Percentiles rank a stretch among this genome's conserved stretches.
Conservation (phyloP, 108 stramenopile species). For the Cyclotella kingstonii region DNA sequence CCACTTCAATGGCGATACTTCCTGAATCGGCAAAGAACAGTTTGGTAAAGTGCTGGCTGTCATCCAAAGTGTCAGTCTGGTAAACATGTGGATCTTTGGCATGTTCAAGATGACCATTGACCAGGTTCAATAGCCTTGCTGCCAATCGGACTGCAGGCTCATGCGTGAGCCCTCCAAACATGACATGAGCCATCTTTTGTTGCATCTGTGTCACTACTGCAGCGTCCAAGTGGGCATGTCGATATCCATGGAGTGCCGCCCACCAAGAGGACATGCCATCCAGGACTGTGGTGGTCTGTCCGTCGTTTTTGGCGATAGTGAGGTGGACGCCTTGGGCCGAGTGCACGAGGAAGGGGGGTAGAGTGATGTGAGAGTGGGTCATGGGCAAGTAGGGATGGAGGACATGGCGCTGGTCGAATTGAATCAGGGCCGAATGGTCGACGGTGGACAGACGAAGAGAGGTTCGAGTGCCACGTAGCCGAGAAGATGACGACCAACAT, state of each 20-base stretch:
- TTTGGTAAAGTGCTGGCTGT: conserved; percentile 51
- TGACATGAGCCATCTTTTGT: conserved; percentile 74
- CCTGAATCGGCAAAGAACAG: conserved; percentile 83
- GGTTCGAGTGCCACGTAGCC: neutral
- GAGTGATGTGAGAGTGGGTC: conserved; percentile 56
- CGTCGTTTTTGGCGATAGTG: conserved; percentile 58
- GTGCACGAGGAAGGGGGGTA: conserved; percentile 61
- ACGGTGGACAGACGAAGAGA: conserved; percentile 10
- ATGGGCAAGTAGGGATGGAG: conserved; percentile 88
- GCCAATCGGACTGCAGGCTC: conserved; percentile 66
- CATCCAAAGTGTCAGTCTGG: conserved; percentile 3
- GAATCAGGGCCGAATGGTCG: conserved; percentile 17
- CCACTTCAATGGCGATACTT: conserved; percentile 77
- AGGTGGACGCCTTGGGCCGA: conserved; percentile 62
- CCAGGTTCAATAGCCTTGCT: conserved; percentile 39
- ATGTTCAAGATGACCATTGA: conserved; percentile 17
- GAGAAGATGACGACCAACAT: too few species aligned
- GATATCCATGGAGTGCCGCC: conserved; percentile 85
- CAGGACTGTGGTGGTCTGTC: conserved; percentile 52
- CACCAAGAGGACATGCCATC: conserved; percentile 92
- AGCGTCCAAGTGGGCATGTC: conserved; percentile 61
- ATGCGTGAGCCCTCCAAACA: conserved; percentile 91
- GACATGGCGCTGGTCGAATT: conserved; percentile 47
- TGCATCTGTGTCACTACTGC: conserved; percentile 65
- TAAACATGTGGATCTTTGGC: neutral